Conservation (phyloP, 2,329 filamentous ascomycete species). For the Ceratocystis cacaofunesta region DNA sequence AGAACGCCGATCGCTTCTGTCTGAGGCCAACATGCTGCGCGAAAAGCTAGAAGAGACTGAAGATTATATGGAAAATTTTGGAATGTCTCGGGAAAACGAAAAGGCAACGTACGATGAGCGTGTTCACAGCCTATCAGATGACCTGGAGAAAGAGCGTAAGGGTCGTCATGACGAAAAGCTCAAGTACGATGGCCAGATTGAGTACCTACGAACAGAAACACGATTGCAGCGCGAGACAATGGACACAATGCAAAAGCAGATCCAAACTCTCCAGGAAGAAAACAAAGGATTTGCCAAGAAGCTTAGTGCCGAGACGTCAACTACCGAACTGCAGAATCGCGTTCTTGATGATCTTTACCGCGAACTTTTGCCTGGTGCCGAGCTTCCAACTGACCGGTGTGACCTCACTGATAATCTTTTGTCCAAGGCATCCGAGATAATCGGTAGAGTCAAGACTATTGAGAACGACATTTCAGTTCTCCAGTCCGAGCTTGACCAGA, state of each 20-base stretch:
- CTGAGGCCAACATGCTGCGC: conserved; percentile 63
- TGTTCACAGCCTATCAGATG: conserved; percentile 51
- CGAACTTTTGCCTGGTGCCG: conserved; percentile 40
- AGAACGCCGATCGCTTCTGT: conserved; percentile 69
- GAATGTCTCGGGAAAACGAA: conserved; percentile 72
- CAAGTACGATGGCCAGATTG: conserved; percentile 46
- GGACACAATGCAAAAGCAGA: conserved; percentile 41
- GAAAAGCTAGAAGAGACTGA: conserved; percentile 74
- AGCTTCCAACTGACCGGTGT: conserved; percentile 39
- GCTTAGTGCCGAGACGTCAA: conserved; percentile 36
- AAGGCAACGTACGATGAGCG: conserved; percentile 55
- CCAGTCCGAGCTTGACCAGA: conserved; percentile 47
- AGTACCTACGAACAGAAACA: conserved; percentile 46
- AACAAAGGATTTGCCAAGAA: conserved; percentile 36
- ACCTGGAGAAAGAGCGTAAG: conserved; percentile 50
- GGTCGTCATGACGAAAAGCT: conserved; percentile 42
- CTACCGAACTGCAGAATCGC: conserved; percentile 35
- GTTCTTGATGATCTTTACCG: conserved; percentile 44
- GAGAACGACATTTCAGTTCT: conserved; percentile 46
- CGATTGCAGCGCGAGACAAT: conserved; percentile 44
- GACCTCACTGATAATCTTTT: conserved; percentile 47
- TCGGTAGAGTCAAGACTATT: conserved; percentile 43
- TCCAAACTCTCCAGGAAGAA: conserved; percentile 41
- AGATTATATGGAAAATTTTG: conserved; percentile 75
- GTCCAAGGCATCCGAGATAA: conserved; percentile 40